These are phyloP conservation scores for Inga leiocalycina DNA, from an alignment of 306 rosid genomes.

Conservation along the genomic window DNA sequence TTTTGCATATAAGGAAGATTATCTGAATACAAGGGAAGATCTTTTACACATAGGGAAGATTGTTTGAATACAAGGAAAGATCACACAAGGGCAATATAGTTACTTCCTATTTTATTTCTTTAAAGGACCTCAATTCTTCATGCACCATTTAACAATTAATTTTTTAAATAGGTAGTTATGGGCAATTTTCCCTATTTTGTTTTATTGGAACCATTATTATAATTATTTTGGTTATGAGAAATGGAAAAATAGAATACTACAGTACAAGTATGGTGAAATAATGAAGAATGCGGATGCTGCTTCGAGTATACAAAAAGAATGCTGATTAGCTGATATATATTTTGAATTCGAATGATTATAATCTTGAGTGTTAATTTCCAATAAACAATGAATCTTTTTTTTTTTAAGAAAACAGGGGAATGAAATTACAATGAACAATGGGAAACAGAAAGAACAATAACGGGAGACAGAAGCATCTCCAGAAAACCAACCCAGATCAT, in stretches of 20 bases:
- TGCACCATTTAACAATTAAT: no score
- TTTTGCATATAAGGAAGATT: no score
- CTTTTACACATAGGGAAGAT: no score
- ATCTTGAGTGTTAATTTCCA: not conserved
- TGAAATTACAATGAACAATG: not conserved
- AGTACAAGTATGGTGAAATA: no score
- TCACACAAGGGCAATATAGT: no score
- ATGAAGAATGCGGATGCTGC: not conserved
- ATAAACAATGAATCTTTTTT: not conserved
- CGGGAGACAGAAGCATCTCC: conserved; percentile 1
- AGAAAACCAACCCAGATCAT: conserved; percentile 1
- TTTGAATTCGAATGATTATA: not conserved
- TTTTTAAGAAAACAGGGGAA: not conserved
- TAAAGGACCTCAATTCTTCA: no score
- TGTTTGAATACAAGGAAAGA: no score
- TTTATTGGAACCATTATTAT: not conserved
- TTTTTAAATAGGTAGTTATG: no score
- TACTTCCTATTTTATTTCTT: no score
- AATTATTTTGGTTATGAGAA: not conserved
- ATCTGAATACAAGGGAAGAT: no score
- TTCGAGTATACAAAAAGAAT: no score
- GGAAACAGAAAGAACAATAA: not conserved
- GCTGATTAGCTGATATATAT: not conserved
- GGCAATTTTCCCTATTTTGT: not conserved
- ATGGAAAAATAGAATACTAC: not conserved